A percentile compares a stretch with the other conserved stretches of the same genome.
These are phyloP conservation scores for Cyclotella distinguenda DNA, from an alignment of 108 stramenopile species.

Conservation along the genomic window DNA sequence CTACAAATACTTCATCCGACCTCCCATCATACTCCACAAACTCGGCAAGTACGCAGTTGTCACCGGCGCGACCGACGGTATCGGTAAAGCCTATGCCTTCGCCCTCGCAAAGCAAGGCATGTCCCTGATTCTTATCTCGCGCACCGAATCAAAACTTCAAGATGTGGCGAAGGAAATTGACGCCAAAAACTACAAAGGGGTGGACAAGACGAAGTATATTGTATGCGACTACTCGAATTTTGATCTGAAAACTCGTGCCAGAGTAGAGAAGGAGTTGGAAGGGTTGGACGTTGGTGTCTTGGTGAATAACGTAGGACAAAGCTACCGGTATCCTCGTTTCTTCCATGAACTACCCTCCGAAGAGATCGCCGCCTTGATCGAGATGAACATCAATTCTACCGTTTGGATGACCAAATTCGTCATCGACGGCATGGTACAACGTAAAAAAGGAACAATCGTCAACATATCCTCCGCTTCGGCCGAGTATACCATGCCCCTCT, in stretches of 20 bases:
- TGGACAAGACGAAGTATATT: conserved; percentile 80
- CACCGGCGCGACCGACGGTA: conserved; percentile 99
- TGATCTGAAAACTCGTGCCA: conserved; percentile 74
- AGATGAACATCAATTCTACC: conserved; percentile 96
- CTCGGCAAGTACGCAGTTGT: conserved; percentile 97
- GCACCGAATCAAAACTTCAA: conserved; percentile 94
- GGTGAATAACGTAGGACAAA: conserved; percentile 98
- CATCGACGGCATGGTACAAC: conserved; percentile 88
- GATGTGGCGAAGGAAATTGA: conserved; percentile 89
- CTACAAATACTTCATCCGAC: conserved; percentile 91
- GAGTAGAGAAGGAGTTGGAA: conserved; percentile 65
- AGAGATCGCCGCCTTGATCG: conserved; percentile 70
- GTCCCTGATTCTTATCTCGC: conserved; percentile 92
- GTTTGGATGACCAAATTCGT: conserved; percentile 96
- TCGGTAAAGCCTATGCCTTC: conserved; percentile 96
- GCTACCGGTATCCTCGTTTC: conserved; percentile 95
- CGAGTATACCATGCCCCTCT: conserved; percentile 88
- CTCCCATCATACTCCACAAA: conserved; percentile 85
- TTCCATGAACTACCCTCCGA: conserved; percentile 92
- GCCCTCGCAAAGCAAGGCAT: conserved; percentile 95
- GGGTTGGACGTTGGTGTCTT: conserved; percentile 91
- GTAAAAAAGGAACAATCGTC: conserved; percentile 91
- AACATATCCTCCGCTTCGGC: conserved; percentile 96
- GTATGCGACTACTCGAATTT: conserved; percentile 96
- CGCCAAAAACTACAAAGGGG: conserved; percentile 62